phyloP scores from a whole-genome alignment of 192 early-diverging fungal species.

The Gamsiella multidivaricata region DNA sequence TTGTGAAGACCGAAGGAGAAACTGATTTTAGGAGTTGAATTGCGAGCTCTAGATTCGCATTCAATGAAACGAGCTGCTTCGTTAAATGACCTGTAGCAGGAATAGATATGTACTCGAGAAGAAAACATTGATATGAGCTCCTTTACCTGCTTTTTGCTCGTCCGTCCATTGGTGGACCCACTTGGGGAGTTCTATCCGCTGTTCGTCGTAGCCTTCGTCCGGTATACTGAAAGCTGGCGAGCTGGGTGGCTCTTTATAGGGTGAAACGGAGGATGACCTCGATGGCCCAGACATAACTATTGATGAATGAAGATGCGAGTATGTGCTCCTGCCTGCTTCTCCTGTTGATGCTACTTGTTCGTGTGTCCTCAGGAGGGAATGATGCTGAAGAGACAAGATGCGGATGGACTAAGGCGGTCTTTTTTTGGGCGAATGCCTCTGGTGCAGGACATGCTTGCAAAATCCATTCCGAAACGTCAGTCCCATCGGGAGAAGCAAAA shows the following conservation, averaged over 20 bases:
- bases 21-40: conserved; percentile 47
- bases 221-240: conserved; percentile 27
- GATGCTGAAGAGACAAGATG: too few relatives aligned
- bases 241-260: not conserved
- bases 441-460: too few relatives aligned
- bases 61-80: not conserved
- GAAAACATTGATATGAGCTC: not conserved
- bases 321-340: not conserved
- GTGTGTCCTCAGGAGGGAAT: not conserved
- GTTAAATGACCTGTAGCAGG: not conserved
- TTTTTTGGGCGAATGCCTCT: too few relatives aligned
- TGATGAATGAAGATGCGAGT: conserved; percentile 4
- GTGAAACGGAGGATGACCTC: conserved; percentile 34
- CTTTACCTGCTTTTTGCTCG: conserved; percentile 58
- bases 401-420: not conserved
- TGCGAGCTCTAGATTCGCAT: conserved; percentile 41
- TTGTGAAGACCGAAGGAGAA: conserved; percentile 42
- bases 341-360: not conserved
- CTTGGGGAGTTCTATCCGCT: conserved; percentile 55
- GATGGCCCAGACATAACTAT: conserved; percentile 28
- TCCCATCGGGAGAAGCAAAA: too few relatives aligned
- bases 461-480: too few relatives aligned
- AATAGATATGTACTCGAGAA: not conserved
- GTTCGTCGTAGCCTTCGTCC: conserved; percentile 57
- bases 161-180: conserved; percentile 57